These are phyloP conservation scores for Chaetoceros muelleri DNA, from an alignment of 108 stramenopile species.

Conservation along the genomic window DNA sequence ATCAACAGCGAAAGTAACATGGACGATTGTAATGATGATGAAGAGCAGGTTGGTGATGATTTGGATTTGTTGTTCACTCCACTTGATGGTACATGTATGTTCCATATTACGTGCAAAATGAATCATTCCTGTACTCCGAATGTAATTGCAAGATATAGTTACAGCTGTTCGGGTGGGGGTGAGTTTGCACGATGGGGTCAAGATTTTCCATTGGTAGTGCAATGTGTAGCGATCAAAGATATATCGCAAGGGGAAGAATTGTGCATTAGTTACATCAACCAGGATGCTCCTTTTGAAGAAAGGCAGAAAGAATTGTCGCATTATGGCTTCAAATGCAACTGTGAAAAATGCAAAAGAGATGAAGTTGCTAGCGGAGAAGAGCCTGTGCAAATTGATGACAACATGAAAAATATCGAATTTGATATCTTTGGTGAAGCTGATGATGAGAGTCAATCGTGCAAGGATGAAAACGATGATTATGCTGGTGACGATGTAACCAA, in stretches of 20 bases:
- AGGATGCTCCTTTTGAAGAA: conserved; percentile 16
- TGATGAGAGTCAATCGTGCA: background rate
- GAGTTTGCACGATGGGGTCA: conserved; percentile 17
- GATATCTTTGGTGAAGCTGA: background rate
- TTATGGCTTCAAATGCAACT: conserved; percentile 75
- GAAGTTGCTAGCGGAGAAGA: background rate
- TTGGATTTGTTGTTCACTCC: conserved; percentile 47
- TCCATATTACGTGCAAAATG: conserved; percentile 63
- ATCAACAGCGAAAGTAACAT: background rate
- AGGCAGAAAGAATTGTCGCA: conserved; percentile 45
- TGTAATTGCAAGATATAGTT: conserved; percentile 38
- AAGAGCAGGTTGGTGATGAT: conserved; percentile 23
- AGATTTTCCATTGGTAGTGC: conserved; percentile 38
- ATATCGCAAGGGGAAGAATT: conserved; percentile 73
- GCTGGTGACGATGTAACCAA: background rate
- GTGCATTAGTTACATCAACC: conserved; percentile 65
- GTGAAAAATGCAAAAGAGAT: conserved; percentile 36
- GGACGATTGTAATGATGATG: background rate
- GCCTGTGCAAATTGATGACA: too few species aligned
- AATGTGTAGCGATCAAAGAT: conserved; percentile 45
- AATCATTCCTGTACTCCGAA: conserved; percentile 82
- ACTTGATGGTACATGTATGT: conserved; percentile 83
- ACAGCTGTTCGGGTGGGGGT: background rate
- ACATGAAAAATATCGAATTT: background rate
- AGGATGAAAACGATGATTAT: background rate